phyloP scores from a whole-genome alignment of 2,329 filamentous ascomycete genomes.

The Phaeophleospora eucalypticola region DNA sequence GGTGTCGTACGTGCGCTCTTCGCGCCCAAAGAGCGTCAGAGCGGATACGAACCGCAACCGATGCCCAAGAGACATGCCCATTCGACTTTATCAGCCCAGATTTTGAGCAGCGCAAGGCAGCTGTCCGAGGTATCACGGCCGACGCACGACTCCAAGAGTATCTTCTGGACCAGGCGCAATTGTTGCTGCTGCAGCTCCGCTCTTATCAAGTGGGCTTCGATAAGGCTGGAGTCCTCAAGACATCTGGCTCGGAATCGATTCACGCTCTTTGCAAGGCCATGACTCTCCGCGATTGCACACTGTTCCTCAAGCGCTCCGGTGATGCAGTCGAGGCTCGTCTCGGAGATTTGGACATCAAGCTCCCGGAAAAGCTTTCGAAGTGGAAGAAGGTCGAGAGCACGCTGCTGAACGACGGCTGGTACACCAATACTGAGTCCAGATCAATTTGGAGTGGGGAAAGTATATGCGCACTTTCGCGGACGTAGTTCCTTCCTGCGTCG shows the following conservation, averaged over 20 bases:
- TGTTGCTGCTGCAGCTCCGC: constrained; percentile 36
- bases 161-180: constrained; percentile 30
- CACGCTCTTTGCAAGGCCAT: constrained; percentile 38
- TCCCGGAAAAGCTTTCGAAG: constrained; percentile 37
- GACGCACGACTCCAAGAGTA: constrained; percentile 24
- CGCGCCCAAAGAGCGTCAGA: constrained; percentile 33
- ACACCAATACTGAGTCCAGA: constrained; percentile 30
- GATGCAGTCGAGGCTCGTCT: constrained; percentile 38
- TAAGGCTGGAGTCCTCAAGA: constrained; percentile 29
- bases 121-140: constrained; percentile 23
- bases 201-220: constrained; percentile 39
- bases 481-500: not conserved
- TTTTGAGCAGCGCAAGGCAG: constrained; percentile 19
- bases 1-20: constrained; percentile 47
- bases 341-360: constrained; percentile 47
- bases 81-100: constrained; percentile 37
- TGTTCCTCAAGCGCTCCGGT: constrained; percentile 35
- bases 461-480: constrained; percentile 25
- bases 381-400: constrained; percentile 41
- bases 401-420: constrained; percentile 40
- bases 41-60: constrained; percentile 27
- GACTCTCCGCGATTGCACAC: constrained; percentile 47
- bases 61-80: constrained; percentile 37
- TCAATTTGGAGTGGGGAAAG: constrained; percentile 15
- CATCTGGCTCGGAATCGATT: constrained; percentile 8